Evolutionary conservation across 768 basidiomycete species (phyloP).

Genomic region (Termitomyces sp.): DNA sequence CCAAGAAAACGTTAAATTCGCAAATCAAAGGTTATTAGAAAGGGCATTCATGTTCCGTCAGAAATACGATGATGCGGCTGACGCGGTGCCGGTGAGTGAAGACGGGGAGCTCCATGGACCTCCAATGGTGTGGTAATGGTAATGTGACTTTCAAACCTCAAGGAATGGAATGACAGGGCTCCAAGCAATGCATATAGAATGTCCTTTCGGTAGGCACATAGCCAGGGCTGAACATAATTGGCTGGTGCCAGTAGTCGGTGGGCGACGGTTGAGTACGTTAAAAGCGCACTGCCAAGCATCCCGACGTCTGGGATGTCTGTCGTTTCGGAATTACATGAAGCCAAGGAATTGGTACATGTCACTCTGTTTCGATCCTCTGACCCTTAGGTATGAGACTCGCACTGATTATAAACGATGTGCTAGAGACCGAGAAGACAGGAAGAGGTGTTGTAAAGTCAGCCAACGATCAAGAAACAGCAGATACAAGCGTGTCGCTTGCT

Average conservation of each 20-base stretch:
- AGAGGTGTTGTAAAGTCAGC: not conserved
- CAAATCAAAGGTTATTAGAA: too few species aligned
- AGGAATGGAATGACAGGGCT: not conserved
- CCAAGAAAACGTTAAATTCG: not conserved
- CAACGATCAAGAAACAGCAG: too few species aligned
- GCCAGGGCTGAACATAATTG: not conserved
- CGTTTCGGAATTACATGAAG: not conserved
- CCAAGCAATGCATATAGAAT: too few species aligned
- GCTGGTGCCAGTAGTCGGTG: not conserved
- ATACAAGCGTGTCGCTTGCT: not conserved
- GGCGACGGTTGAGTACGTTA: not conserved
- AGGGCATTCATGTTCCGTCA: not conserved
- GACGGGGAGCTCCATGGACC: not conserved
- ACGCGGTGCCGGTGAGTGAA: not conserved
- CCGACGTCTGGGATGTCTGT: not conserved
- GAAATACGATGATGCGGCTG: not conserved
- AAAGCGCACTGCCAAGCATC: not conserved
- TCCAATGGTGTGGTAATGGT: not conserved
- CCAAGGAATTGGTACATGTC: not conserved
- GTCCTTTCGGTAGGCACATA: not conserved
- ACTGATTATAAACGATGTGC: not conserved
- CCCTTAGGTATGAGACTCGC: too few species aligned
- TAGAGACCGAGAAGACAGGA: not conserved
- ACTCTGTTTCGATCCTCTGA: not conserved
- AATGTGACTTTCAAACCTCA: too few species aligned